These are phyloP conservation scores for Solanum chmielewskii DNA, from an alignment of 257 asterid species.

Conservation along the genomic window DNA sequence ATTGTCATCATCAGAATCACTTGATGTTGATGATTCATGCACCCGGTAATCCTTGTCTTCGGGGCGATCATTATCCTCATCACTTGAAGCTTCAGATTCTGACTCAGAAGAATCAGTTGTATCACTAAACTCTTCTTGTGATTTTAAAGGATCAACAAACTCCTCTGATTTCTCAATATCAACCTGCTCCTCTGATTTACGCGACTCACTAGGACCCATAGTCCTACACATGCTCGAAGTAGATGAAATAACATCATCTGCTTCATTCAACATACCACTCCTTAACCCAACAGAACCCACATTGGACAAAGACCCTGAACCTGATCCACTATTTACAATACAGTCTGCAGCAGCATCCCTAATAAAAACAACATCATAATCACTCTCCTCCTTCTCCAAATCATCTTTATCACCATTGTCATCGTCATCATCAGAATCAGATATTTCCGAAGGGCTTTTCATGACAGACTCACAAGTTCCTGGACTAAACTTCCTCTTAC, in stretches of 20 bases:
- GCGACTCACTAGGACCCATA: not conserved
- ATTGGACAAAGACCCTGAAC: not conserved
- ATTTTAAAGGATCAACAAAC: not conserved
- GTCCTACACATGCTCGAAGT: not conserved
- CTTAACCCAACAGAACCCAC: not conserved
- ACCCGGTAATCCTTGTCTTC: not conserved
- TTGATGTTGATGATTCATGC: not conserved
- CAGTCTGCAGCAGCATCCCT: not conserved
- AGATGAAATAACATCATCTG: not conserved
- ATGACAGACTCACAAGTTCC: not conserved
- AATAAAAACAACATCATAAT: not conserved
- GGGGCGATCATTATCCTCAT: slow-evolving; percentile 7
- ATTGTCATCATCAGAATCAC: not conserved
- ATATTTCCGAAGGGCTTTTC: not conserved
- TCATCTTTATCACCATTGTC: not conserved
- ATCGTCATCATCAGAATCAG: not conserved
- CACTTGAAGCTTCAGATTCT: slow-evolving; percentile 1
- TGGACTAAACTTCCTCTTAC: not conserved
- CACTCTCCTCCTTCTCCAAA: not conserved
- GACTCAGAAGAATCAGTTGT: not conserved
- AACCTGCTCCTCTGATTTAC: not conserved
- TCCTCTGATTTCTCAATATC: not conserved
- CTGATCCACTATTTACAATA: not conserved
- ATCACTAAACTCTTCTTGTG: not conserved
- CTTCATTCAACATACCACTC: not conserved